Base-by-base conservation (phyloP, 441 rosid species). In the Euphorbia corollata region DNA sequence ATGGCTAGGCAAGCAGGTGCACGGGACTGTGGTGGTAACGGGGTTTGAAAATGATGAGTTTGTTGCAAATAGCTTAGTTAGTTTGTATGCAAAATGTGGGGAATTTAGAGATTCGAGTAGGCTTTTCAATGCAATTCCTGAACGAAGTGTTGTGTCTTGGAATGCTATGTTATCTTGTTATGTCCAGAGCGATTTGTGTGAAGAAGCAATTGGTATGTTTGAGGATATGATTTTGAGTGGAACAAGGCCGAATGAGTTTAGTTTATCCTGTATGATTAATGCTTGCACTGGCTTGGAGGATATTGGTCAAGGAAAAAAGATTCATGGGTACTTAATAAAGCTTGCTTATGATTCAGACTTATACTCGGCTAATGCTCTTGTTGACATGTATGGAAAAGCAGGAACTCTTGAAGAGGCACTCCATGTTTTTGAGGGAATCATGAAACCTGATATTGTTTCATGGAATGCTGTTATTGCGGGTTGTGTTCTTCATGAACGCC, bases 381-480 rank as follows among this genome's bases (percentile, higher is more conserved):
- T 86, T 71, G 91, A 86, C 74, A 86, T 88, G 94, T 85, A 86
- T 62, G 89, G 88, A 8, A 88, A 88, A 78, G 72, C 74, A 22
- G 84, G 87, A 54, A 59, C 50, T 63, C 79, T 85, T 61, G 82
- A 78, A 34, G 89, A 82, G 67, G 75, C 88, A 6, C 45, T 80
- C 45, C 9, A 54, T 65, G 77, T 78, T 67, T 86, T 88, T 70
- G 45, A 81, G 68, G 81, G 77, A 61, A 86, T 86, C 50, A 41
- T 30, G 1, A 63, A 71, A 68, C 88, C 91, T 19, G 89, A 84
- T 73, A 73, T 86, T 64, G 86, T 88, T 72, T 79, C 91, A 47
- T 88, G 94, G 91, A 88, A 86, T 78, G 85, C 91, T 72, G 68
- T 84, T 58, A 84, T 82, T 63, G 89, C 87, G 24, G 87, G 87